Conservation (phyloP, 345 rosid genomes). For the Salix caprea region DNA sequence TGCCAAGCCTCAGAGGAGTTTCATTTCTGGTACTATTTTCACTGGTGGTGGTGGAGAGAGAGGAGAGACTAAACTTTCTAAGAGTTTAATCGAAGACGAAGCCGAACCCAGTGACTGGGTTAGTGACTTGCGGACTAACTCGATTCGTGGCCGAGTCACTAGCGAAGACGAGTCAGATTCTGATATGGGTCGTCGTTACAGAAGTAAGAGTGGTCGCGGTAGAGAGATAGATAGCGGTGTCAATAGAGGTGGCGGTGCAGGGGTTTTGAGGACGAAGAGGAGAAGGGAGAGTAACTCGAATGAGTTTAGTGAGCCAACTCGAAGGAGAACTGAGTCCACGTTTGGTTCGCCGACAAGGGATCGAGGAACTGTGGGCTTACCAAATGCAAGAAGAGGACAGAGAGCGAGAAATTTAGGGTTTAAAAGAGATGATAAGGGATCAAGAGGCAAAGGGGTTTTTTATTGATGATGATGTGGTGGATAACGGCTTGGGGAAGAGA, state of each 20-base stretch:
- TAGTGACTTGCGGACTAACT: conserved; percentile 47
- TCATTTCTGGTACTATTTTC: too few relatives aligned
- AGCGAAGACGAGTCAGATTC: conserved; percentile 40
- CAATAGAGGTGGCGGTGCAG: conserved; percentile 24
- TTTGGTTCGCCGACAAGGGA: conserved; percentile 16
- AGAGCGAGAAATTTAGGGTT: conserved; percentile 26
- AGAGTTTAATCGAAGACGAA: conserved; percentile 86
- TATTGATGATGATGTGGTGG: conserved; percentile 23
- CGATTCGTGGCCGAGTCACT: conserved; percentile 29
- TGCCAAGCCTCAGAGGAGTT: too few relatives aligned
- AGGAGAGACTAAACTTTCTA: conserved; percentile 39
- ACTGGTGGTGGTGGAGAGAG: conserved; percentile 10
- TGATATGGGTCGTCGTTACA: background rate
- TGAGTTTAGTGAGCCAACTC: conserved; percentile 30
- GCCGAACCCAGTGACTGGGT: conserved; percentile 45
- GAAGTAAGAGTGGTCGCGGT: conserved; percentile 3
- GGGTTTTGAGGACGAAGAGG: conserved; percentile 25
- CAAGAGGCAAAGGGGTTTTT: conserved; percentile 20
- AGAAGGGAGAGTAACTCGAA: conserved; percentile 29
- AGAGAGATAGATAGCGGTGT: conserved; percentile 18
- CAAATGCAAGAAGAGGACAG: conserved; percentile 24
- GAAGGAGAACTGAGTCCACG: conserved; percentile 29
- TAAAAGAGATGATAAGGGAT: conserved; percentile 18
- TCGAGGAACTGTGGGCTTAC: background rate
- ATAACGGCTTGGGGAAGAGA: too few relatives aligned